Base-by-base conservation (phyloP, 441 rosid species). In the Isatis lusitanica region DNA sequence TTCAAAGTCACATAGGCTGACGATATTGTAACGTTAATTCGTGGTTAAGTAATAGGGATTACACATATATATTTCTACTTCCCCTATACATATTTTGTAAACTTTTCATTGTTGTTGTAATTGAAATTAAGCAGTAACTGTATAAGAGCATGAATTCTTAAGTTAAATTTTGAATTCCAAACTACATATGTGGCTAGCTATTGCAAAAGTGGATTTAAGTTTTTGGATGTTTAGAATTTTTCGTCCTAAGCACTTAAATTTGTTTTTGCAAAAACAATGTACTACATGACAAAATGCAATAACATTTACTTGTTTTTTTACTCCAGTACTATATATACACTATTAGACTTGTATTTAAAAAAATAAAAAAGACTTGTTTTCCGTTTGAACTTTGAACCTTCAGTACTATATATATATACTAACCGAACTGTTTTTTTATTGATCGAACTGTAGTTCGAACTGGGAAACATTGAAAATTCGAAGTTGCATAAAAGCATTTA, bases 31-130 rank as follows among this genome's bases (percentile, higher is more conserved):
- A 52, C 33, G 48, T 73, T 78, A 4, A 73, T 78, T 73, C 74
- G 74, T 36, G 42, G 74, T 61, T 78, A 78, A 78, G 81, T 72
- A 73, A 73, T 73, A 72, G 59, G 73, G 33, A 58, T 26, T 26
- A 21, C 28, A 26, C 28, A 26, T 26, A 26, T 26, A 26, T 26
- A 11, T 39, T 21, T 39, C 5, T 52, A 52, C 26, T 52, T 59
- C 36, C 28, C 16, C 10, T 39, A 36, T 13, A 60, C 36, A 16
- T 16, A 46, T 10, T 16, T 31, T 11, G n/a, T 50, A 38, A 66
- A 16, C 9, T 50, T 18, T 66, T 36, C 33, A 46, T 16, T 47
- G 6, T 15, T 15, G n/a, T 7, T 47, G 43, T 46, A 46, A 31
- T 9, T 31, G 12, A 48, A 65, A 33, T 28, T 26, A 44, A 43